Conservation (phyloP, 345 rosid genomes). For the Salix brachista region DNA sequence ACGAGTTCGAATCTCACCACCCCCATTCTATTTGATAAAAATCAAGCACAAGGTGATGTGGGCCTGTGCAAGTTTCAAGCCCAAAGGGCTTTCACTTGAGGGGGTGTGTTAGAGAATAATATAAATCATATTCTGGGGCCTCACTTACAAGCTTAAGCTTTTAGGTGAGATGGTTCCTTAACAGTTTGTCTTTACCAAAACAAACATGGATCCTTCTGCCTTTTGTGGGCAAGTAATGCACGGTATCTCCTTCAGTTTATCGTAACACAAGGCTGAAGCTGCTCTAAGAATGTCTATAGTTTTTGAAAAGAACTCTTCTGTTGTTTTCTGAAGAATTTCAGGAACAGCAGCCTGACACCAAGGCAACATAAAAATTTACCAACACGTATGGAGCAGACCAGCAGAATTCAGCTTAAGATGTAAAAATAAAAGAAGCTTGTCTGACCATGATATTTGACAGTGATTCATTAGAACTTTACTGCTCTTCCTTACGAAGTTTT, state of each 20-base stretch:
- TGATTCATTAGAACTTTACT: background rate
- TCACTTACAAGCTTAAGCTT: too few relatives aligned
- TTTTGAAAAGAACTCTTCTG: background rate
- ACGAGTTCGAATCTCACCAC: too few relatives aligned
- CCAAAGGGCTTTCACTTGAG: too few relatives aligned
- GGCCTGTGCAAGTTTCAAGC: too few relatives aligned
- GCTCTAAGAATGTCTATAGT: background rate
- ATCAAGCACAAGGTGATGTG: too few relatives aligned
- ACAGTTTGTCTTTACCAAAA: background rate
- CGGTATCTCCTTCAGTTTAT: background rate
- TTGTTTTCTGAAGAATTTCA: background rate
- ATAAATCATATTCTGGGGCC: too few relatives aligned
- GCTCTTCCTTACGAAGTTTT: background rate
- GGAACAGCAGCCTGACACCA: constrained; percentile 29
- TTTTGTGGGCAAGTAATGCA: background rate
- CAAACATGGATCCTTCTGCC: background rate
- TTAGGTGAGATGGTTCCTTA: too few relatives aligned
- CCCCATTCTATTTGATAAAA: too few relatives aligned
- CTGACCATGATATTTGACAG: background rate
- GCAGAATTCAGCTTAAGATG: background rate
- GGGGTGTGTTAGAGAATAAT: too few relatives aligned
- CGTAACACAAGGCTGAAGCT: background rate
- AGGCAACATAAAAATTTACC: background rate
- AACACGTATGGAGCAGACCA: background rate
- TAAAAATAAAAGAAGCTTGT: too few relatives aligned